Percentiles rank a stretch among this genome's conserved stretches.
These are phyloP conservation scores for Hymenoscyphus infarciens DNA, from an alignment of 2,329 filamentous ascomycete genomes.

Conservation along the genomic window DNA sequence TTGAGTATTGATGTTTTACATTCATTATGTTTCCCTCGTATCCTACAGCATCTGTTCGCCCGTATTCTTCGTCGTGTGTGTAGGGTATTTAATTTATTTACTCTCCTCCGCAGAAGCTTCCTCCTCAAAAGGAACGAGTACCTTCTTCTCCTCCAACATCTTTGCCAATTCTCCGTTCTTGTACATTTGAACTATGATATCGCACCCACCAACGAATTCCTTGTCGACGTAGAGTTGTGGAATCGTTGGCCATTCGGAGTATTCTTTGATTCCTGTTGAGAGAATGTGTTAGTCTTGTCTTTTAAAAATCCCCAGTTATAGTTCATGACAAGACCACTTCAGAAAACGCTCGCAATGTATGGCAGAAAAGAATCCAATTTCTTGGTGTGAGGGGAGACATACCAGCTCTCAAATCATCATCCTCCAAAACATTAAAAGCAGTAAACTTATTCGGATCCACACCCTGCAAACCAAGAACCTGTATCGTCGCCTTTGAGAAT, in stretches of 20 bases:
- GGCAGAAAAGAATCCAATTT: background rate
- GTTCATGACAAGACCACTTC: background rate
- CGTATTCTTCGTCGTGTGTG: background rate
- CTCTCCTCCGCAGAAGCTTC: background rate
- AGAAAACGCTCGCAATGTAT: background rate
- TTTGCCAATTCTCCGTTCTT: slow-evolving; percentile 91
- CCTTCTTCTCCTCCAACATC: slow-evolving; percentile 85
- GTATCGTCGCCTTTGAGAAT: slow-evolving; percentile 91
- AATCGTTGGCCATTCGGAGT: slow-evolving; percentile 98
- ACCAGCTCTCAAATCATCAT: slow-evolving; percentile 81
- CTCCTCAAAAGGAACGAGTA: slow-evolving; percentile 51
- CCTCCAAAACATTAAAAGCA: slow-evolving; percentile 97
- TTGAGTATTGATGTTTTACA: background rate
- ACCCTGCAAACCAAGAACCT: slow-evolving; percentile 91
- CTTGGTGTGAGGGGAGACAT: slow-evolving; percentile 15
- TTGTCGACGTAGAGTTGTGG: slow-evolving; percentile 93
- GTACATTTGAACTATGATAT: slow-evolving; percentile 96
- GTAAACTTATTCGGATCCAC: slow-evolving; percentile 94
- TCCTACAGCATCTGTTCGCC: background rate
- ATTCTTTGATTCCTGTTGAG: slow-evolving; percentile 86
- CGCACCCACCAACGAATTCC: slow-evolving; percentile 96
- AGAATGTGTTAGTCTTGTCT: background rate
- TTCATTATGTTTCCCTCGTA: background rate
- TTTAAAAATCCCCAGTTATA: background rate
- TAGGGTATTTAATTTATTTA: background rate